These are phyloP conservation scores for Petunia hybrid DNA, from an alignment of 305 asterid species.

Conservation along the genomic window DNA sequence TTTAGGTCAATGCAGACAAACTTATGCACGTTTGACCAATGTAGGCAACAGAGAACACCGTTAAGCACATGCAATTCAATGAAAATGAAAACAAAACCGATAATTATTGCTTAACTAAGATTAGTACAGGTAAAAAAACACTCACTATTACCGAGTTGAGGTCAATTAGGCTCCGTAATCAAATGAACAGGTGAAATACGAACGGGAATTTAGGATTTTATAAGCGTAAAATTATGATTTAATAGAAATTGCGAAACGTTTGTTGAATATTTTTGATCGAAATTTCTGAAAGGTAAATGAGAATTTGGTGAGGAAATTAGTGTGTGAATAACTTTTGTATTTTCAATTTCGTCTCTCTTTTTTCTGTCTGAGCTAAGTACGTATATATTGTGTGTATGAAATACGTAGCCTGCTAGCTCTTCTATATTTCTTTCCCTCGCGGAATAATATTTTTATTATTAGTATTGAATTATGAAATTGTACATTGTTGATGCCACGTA, in stretches of 20 bases:
- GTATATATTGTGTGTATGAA: conserved; percentile 3
- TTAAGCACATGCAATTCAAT: neutral
- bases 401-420: conserved; percentile 6
- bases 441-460: neutral
- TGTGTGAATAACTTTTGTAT: neutral
- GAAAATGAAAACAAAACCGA: conserved; percentile 2
- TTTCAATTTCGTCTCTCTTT: neutral
- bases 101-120: neutral
- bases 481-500: conserved; percentile 37
- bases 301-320: conserved; percentile 22
- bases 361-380: conserved; percentile 8
- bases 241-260: neutral
- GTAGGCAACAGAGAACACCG: neutral
- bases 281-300: conserved; percentile 6
- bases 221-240: neutral
- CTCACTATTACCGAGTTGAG: neutral
- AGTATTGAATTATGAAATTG: neutral
- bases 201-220: neutral
- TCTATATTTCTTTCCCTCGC: conserved; percentile 10
- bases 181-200: conserved; percentile 23
- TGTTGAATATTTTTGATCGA: neutral
- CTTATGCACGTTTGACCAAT: neutral
- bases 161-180: conserved; percentile 11
- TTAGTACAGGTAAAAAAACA: conserved; percentile 16
- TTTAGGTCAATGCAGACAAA: neutral